Evolutionary conservation across 495 filamentous ascomycete genomes (phyloP).

Genomic region (Neurospora sp.): DNA sequence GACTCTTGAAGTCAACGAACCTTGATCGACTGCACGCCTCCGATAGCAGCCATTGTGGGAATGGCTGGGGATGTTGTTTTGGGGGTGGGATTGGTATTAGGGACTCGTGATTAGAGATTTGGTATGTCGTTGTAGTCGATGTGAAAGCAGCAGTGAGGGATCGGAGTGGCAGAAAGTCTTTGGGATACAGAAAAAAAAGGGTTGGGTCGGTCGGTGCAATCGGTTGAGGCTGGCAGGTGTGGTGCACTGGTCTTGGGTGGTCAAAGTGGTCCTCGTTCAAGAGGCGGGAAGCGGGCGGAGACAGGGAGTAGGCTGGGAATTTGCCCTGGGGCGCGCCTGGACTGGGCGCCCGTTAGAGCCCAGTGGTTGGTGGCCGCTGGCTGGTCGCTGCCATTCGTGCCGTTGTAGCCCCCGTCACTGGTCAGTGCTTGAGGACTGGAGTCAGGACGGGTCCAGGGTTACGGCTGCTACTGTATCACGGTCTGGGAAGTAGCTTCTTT

Average conservation of each 20-base stretch:
- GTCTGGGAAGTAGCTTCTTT: background rate
- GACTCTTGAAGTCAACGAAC: constrained; percentile 21
- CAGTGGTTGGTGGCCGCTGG: background rate
- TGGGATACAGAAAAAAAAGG: background rate
- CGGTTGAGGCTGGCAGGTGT: background rate
- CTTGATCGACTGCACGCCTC: constrained; percentile 46
- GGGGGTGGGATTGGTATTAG: constrained; percentile 10
- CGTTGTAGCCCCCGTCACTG: background rate
- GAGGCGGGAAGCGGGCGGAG: background rate
- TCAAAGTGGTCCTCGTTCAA: background rate
- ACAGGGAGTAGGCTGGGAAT: background rate
- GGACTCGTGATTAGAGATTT: background rate
- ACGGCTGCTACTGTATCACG: background rate
- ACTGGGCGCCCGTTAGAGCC: background rate
- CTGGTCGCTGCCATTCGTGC: background rate
- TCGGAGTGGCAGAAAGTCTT: background rate
- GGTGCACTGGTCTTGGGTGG: background rate
- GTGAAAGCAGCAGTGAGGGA: background rate
- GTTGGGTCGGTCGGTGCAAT: background rate
- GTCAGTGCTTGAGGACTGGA: background rate
- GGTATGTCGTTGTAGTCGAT: background rate
- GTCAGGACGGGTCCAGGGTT: background rate
- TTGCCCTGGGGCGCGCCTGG: background rate
- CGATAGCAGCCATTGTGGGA: constrained; percentile 40
- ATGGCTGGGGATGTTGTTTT: constrained; percentile 6